Conservation (phyloP, 1,284 basidiomycete genomes). For the Afroboletus lepidellus region DNA sequence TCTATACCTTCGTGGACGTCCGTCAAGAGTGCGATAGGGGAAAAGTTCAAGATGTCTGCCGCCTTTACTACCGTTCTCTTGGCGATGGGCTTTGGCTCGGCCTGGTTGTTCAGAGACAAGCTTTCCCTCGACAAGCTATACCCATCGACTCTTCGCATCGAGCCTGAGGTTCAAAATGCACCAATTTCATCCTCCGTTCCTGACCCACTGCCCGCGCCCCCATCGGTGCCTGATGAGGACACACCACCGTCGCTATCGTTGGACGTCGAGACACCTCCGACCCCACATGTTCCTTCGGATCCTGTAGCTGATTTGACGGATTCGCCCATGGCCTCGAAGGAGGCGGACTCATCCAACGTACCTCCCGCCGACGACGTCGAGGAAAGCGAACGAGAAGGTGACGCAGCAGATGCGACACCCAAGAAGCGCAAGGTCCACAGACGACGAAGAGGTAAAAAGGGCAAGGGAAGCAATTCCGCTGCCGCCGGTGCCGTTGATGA, state of each 20-base stretch:
- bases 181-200: constrained; percentile 1
- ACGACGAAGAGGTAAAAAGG: constrained; percentile 50
- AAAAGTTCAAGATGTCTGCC: constrained; percentile 10
- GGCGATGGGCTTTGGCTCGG: constrained; percentile 22
- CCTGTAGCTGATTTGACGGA: constrained; percentile 6
- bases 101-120: constrained; percentile 29
- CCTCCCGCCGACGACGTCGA: constrained; percentile 39
- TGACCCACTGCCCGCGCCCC: background rate
- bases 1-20: constrained; percentile 20
- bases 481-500: constrained; percentile 35
- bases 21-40: constrained; percentile 9
- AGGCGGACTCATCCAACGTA: constrained; percentile 9
- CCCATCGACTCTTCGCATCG: background rate
- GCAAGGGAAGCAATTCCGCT: constrained; percentile 35
- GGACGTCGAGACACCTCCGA: background rate
- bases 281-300: constrained; percentile 2
- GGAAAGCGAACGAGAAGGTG: constrained; percentile 61
- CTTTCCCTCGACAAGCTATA: constrained; percentile 15
- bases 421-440: constrained; percentile 42
- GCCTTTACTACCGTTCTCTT: constrained; percentile 25
- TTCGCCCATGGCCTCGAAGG: constrained; percentile 4
- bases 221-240: constrained; percentile 4
- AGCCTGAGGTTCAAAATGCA: background rate
- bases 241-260: background rate
- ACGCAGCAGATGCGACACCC: constrained; percentile 41